These are phyloP conservation scores for Saccharomyces jurei DNA, from an alignment of 805 yeast genomes.

Conservation along the genomic window DNA sequence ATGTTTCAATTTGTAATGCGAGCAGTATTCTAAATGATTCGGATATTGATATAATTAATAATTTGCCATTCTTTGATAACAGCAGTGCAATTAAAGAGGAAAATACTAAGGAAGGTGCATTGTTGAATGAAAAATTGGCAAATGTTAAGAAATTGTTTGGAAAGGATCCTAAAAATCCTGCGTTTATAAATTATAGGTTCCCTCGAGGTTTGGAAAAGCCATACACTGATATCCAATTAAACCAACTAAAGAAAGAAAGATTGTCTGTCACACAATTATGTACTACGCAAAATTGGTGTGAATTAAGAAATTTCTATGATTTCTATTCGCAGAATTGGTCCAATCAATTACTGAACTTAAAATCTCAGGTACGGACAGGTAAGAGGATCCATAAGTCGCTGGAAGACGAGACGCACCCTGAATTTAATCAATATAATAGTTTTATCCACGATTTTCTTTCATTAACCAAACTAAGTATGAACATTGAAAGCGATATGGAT, in stretches of 20 bases:
- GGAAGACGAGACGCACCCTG: conserved; percentile 42
- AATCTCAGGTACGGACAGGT: conserved; percentile 43
- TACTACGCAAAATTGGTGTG: conserved; percentile 61
- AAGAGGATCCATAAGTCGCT: conserved; percentile 38
- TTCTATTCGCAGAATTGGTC: conserved; percentile 36
- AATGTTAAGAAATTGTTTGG: conserved; percentile 15
- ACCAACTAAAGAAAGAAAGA: conserved; percentile 6
- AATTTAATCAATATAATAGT: conserved; percentile 9
- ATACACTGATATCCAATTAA: conserved; percentile 5
- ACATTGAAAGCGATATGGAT: conserved; percentile 19
- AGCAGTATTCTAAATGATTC: background rate
- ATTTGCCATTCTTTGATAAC: conserved; percentile 10
- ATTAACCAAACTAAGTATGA: conserved; percentile 3
- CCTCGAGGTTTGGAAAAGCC: conserved; percentile 16
- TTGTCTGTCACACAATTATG: conserved; percentile 45
- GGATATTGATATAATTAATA: conserved; percentile 3
- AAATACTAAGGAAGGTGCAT: conserved; percentile 2
- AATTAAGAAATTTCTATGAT: conserved; percentile 46
- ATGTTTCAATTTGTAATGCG: background rate
- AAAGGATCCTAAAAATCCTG: conserved; percentile 8
- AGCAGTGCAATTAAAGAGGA: background rate
- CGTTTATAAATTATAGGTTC: conserved; percentile 9
- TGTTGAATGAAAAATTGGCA: conserved; percentile 12
- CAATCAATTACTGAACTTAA: conserved; percentile 14
- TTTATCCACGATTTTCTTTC: conserved; percentile 12